A percentile compares a stretch with the other conserved stretches of the same genome.
These are phyloP conservation scores for Aspergillus funiculosus DNA, from an alignment of 495 filamentous ascomycete species.

Conservation along the genomic window DNA sequence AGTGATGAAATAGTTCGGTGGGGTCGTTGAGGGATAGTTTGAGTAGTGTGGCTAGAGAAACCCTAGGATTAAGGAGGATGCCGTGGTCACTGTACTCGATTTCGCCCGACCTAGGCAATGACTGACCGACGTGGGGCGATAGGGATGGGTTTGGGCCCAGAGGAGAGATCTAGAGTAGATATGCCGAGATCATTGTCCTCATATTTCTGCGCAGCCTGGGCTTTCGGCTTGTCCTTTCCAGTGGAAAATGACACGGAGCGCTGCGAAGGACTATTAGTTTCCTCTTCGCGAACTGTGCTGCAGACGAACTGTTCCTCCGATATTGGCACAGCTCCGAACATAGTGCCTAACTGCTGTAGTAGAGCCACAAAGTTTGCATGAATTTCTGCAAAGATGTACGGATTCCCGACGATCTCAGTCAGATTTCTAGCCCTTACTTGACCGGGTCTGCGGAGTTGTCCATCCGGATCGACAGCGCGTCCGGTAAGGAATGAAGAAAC, in stretches of 20 bases:
- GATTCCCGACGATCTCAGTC: slow-evolving; percentile 78
- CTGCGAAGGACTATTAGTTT: slow-evolving; percentile 16
- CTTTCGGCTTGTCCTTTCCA: slow-evolving; percentile 18
- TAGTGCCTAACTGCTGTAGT: slow-evolving; percentile 57
- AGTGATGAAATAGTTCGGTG: slow-evolving; percentile 11
- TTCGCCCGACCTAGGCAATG: slow-evolving; percentile 34
- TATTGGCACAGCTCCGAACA: slow-evolving; percentile 42
- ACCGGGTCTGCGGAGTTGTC: slow-evolving; percentile 45
- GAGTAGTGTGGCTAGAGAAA: too few species aligned
- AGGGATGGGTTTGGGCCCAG: slow-evolving; percentile 40
- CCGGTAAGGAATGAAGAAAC: slow-evolving; percentile 61
- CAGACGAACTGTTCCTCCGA: slow-evolving; percentile 43
- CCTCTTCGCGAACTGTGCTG: slow-evolving; percentile 36
- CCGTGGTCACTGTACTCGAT: too few species aligned
- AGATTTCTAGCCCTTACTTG: slow-evolving; percentile 67
- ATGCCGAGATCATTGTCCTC: slow-evolving; percentile 34
- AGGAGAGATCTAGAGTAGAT: slow-evolving; percentile 34
- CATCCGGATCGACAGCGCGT: slow-evolving; percentile 53
- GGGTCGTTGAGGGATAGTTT: too few species aligned
- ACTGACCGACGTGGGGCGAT: slow-evolving; percentile 38
- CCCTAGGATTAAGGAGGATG: too few species aligned
- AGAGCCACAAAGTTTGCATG: slow-evolving; percentile 74
- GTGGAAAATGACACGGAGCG: slow-evolving; percentile 21
- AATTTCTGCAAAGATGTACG: slow-evolving; percentile 82
- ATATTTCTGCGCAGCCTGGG: slow-evolving; percentile 21